A percentile compares a stretch with the other conserved stretches of the same genome.
Evolutionary conservation across 2,329 filamentous ascomycete genomes (phyloP).

Genomic region (Calonectria fujianensis): DNA sequence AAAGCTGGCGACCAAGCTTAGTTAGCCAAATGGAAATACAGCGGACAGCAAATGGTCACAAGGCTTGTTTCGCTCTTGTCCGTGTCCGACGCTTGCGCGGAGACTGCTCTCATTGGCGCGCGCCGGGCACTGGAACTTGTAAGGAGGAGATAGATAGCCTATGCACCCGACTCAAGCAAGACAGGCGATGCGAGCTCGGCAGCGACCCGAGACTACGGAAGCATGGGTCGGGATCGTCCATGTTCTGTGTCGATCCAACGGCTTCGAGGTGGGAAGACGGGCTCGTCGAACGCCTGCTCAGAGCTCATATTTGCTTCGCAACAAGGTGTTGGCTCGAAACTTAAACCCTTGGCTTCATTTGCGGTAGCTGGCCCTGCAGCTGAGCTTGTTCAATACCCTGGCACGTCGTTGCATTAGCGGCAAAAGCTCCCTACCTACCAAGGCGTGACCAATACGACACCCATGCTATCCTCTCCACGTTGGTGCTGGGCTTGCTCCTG

Average conservation of each 20-base stretch:
- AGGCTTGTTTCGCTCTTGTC: conserved; percentile 25
- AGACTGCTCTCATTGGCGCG: background rate
- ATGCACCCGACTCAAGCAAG: conserved; percentile 22
- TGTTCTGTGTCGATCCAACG: conserved; percentile 26
- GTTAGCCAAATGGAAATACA: conserved; percentile 5
- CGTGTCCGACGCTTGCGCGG: conserved; percentile 2
- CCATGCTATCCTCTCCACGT: background rate
- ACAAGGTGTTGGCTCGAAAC: conserved; percentile 3
- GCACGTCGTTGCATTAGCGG: conserved; percentile 27
- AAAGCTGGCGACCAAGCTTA: background rate
- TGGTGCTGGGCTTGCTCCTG: background rate
- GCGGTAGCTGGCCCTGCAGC: background rate
- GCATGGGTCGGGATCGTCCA: conserved; percentile 18
- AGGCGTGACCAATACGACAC: background rate
- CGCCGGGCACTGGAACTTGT: background rate
- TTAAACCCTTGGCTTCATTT: background rate
- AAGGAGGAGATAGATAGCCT: background rate
- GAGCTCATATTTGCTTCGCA: background rate
- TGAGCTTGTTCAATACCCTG: background rate
- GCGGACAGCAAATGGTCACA: background rate
- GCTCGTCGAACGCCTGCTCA: background rate
- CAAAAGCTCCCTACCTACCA: background rate
- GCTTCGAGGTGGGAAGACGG: background rate
- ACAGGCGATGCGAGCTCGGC: conserved; percentile 15
- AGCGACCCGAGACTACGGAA: conserved; percentile 27